Conservation (phyloP, 2,329 filamentous ascomycete species). For the Diaporthe citriasiana region DNA sequence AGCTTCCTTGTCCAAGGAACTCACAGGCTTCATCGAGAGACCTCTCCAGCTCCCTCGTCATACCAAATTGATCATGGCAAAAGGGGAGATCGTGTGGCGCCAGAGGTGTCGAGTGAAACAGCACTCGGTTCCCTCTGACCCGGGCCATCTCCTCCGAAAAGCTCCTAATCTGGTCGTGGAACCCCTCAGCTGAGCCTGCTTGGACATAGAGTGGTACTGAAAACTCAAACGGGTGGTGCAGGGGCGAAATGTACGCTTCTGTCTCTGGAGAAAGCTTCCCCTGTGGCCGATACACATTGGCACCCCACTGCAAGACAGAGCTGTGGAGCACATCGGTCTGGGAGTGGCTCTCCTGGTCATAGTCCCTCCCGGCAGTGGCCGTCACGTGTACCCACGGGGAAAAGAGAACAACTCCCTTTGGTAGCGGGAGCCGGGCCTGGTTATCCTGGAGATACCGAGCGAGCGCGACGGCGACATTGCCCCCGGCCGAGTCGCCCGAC, state of each 20-base stretch:
- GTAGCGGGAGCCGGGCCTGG: constrained; percentile 31
- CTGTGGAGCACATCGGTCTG: constrained; percentile 42
- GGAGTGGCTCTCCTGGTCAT: constrained; percentile 3
- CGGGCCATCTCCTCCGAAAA: constrained; percentile 45
- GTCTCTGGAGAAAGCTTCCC: constrained; percentile 35
- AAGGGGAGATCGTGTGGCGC: constrained; percentile 26
- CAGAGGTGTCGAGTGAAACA: constrained; percentile 8
- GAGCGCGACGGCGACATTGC: constrained; percentile 46
- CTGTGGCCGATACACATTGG: constrained; percentile 43
- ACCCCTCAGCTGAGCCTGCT: constrained; percentile 43
- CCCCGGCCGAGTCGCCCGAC: constrained; percentile 41
- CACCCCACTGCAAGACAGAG: constrained; percentile 46
- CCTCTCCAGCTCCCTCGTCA: background rate
- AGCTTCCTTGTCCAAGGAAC: background rate
- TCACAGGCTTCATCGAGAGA: constrained; percentile 18
- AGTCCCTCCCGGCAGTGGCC: constrained; percentile 2
- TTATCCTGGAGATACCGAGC: constrained; percentile 42
- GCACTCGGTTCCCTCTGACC: constrained; percentile 28
- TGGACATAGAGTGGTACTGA: constrained; percentile 45
- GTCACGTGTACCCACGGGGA: constrained; percentile 32
- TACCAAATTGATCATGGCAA: constrained; percentile 11
- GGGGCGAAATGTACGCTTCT: constrained; percentile 45
- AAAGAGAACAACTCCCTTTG: constrained; percentile 17
- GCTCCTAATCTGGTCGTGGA: constrained; percentile 40
- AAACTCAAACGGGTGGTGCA: constrained; percentile 45